Conservation (phyloP, 2,329 filamentous ascomycete species). For the Incumbomyces delicatus region DNA sequence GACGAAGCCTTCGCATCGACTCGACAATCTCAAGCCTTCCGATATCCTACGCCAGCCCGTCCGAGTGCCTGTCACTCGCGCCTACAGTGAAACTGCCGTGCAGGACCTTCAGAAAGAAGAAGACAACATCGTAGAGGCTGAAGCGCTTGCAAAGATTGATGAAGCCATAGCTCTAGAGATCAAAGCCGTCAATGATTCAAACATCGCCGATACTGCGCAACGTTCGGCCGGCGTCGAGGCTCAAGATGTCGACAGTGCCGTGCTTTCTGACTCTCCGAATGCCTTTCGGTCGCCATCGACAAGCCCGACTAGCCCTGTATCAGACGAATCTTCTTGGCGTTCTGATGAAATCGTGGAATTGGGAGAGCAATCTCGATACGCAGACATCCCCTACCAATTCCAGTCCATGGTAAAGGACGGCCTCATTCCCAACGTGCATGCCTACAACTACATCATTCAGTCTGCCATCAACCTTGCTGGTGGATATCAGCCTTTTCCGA, state of each 20-base stretch:
- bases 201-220: constrained; percentile 22
- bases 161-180: constrained; percentile 75
- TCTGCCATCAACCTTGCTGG: constrained; percentile 78
- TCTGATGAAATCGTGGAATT: constrained; percentile 71
- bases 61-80: constrained; percentile 31
- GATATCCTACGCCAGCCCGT: constrained; percentile 16
- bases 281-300: constrained; percentile 31
- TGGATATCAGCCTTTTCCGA: constrained; percentile 75
- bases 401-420: constrained; percentile 79
- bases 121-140: constrained; percentile 36
- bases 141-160: constrained; percentile 66
- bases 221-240: constrained; percentile 11
- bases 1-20: constrained; percentile 20
- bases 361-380: constrained; percentile 61
- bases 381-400: constrained; percentile 82
- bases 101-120: constrained; percentile 52
- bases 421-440: constrained; percentile 66
- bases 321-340: constrained; percentile 57
- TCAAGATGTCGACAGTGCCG: constrained; percentile 4
- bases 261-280: constrained; percentile 13
- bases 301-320: constrained; percentile 33
- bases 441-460: constrained; percentile 85
- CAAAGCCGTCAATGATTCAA: constrained; percentile 46
- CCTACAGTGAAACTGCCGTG: constrained; percentile 46
- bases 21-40: constrained; percentile 16